phyloP scores from a whole-genome alignment of 225 moss, liverwort and hornwort species.

The Pseudisothecium myosuroides region DNA sequence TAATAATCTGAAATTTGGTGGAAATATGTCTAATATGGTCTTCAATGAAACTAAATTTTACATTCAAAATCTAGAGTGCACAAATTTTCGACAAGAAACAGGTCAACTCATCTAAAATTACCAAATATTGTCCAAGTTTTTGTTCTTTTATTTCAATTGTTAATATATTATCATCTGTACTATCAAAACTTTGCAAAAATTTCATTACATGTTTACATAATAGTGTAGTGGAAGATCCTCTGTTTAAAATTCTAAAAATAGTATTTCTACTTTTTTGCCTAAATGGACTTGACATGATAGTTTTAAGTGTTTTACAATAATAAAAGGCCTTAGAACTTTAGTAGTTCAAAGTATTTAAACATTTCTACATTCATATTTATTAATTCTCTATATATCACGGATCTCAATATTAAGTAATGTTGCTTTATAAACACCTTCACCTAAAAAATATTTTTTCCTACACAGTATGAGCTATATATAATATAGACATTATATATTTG shows the following conservation, averaged over 20 bases:
- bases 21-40: neutral
- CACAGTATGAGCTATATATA: neutral
- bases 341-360: fast-evolving
- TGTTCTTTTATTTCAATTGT: neutral
- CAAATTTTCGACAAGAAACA: fast-evolving
- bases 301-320: fast-evolving
- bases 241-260: neutral
- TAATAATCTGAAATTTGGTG: neutral
- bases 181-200: neutral
- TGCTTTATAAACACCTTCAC: neutral
- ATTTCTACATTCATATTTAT: too few species aligned
- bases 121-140: fast-evolving
- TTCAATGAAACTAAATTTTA: too few species aligned
- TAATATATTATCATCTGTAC: too few species aligned
- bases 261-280: too few species aligned
- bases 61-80: neutral
- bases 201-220: too few species aligned
- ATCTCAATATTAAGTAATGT: too few species aligned
- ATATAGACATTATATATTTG: too few species aligned
- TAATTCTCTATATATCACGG: too few species aligned
- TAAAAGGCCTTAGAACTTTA: fast-evolving
- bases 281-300: fast-evolving
- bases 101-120: neutral
- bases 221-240: fast-evolving
- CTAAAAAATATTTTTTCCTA: neutral